phyloP scores from a whole-genome alignment of 805 yeast genomes.

The Metschnikowia kofuensis region DNA sequence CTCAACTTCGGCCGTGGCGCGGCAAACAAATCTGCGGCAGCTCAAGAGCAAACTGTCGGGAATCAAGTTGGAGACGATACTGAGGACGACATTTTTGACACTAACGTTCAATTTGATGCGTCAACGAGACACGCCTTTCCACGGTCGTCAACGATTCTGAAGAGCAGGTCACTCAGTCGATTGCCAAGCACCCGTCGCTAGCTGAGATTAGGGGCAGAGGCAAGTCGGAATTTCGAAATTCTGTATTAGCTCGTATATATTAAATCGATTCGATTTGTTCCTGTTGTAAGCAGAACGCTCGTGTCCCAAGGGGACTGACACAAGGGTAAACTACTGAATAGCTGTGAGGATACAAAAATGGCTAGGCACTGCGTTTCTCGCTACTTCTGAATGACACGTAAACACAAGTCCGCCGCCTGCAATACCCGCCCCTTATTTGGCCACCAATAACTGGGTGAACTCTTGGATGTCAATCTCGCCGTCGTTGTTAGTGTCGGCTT shows the following conservation, averaged over 20 bases:
- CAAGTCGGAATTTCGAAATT: neutral
- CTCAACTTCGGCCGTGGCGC: conserved; percentile 37
- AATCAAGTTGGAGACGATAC: neutral
- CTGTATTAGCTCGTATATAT: conserved; percentile 2
- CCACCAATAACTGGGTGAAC: conserved; percentile 83
- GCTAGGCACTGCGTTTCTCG: neutral
- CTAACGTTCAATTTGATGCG: conserved; percentile 12
- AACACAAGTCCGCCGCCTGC: neutral
- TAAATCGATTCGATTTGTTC: neutral
- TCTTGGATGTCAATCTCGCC: conserved; percentile 97
- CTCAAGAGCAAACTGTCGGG: conserved; percentile 4
- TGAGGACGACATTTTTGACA: conserved; percentile 11
- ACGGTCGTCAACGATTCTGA: conserved; percentile 14
- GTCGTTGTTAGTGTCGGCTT: conserved; percentile 92
- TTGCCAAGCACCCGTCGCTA: conserved; percentile 1
- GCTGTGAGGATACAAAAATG: neutral
- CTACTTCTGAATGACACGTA: neutral
- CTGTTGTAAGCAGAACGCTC: neutral
- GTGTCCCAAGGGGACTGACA: neutral
- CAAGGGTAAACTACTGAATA: neutral
- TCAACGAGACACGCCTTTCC: conserved; percentile 20
- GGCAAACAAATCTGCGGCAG: neutral
- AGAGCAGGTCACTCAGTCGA: conserved; percentile 9
- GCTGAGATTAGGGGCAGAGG: neutral
- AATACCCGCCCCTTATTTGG: conserved; percentile 46